Evolutionary conservation across 768 basidiomycete genomes (phyloP).

Genomic region (Russula sp.): DNA sequence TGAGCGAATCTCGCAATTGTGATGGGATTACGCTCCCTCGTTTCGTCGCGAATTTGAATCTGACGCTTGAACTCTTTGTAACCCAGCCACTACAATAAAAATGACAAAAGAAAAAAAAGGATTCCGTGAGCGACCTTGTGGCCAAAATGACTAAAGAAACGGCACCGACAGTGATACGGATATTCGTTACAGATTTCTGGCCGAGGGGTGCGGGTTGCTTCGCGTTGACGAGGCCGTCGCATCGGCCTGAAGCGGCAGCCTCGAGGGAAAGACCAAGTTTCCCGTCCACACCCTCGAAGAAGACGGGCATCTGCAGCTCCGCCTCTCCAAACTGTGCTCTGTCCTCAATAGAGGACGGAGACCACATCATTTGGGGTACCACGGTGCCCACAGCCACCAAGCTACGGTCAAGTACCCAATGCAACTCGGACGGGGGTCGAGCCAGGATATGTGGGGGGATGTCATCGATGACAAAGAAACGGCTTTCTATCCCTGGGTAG

Average conservation of each 20-base stretch:
- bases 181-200: neutral
- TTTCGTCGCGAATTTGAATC: slow-evolving; percentile 4
- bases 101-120: too few relatives aligned
- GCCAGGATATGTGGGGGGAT: neutral
- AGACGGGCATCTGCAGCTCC: slow-evolving; percentile 14
- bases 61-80: slow-evolving; percentile 9
- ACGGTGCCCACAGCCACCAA: slow-evolving; percentile 3
- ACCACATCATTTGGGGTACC: slow-evolving; percentile 13
- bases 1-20: slow-evolving; percentile 3
- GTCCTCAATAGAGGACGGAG: neutral
- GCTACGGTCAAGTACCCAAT: slow-evolving; percentile 4
- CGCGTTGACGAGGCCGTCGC: neutral
- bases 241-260: neutral
- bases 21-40: neutral
- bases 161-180: slow-evolving; percentile 5
- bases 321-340: neutral
- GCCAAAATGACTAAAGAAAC: neutral
- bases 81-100: slow-evolving; percentile 7
- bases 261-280: slow-evolving; percentile 5
- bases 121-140: neutral
- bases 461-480: neutral
- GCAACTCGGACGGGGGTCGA: neutral
- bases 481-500: neutral
- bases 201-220: neutral
- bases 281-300: slow-evolving; percentile 8